Evolutionary conservation across 1,284 basidiomycete species (phyloP).

Genomic region (Polyporus tsugae): DNA sequence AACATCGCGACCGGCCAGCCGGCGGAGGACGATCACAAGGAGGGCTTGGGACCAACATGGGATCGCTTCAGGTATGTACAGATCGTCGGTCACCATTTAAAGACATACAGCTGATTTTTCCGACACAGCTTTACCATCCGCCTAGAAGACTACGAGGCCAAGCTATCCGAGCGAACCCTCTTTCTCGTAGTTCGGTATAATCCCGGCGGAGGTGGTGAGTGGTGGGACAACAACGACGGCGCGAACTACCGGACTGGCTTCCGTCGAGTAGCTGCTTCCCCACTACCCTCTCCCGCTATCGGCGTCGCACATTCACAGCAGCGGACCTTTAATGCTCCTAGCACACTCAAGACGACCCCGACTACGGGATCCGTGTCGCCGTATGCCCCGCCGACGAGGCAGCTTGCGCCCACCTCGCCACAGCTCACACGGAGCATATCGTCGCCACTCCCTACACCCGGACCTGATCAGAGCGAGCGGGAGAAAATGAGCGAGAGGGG

Average conservation of each 20-base stretch:
- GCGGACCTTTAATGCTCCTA: conserved; percentile 47
- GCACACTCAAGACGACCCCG: conserved; percentile 45
- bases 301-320: conserved; percentile 40
- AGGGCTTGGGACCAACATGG: conserved; percentile 36
- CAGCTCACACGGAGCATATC: conserved; percentile 34
- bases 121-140: conserved; percentile 62
- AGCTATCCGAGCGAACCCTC: conserved; percentile 71
- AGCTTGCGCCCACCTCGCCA: conserved; percentile 30
- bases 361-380: conserved; percentile 34
- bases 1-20: conserved; percentile 34
- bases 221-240: conserved; percentile 92
- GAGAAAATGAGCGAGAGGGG: conserved; percentile 28
- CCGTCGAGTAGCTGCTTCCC: conserved; percentile 40
- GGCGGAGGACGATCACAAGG: conserved; percentile 35
- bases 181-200: conserved; percentile 72
- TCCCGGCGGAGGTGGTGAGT: conserved; percentile 61
- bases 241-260: conserved; percentile 82
- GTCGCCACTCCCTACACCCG: conserved; percentile 34
- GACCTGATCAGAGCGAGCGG: conserved; percentile 23
- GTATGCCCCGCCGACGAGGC: conserved; percentile 24
- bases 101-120: conserved; percentile 20
- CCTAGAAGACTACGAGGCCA: conserved; percentile 77
- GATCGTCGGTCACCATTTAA: conserved; percentile 23
- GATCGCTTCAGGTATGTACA: conserved; percentile 46
- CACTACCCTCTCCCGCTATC: conserved; percentile 29